These are phyloP conservation scores for Amphibolis antarctica DNA, from an alignment of 106 monocot species.

Conservation along the genomic window DNA sequence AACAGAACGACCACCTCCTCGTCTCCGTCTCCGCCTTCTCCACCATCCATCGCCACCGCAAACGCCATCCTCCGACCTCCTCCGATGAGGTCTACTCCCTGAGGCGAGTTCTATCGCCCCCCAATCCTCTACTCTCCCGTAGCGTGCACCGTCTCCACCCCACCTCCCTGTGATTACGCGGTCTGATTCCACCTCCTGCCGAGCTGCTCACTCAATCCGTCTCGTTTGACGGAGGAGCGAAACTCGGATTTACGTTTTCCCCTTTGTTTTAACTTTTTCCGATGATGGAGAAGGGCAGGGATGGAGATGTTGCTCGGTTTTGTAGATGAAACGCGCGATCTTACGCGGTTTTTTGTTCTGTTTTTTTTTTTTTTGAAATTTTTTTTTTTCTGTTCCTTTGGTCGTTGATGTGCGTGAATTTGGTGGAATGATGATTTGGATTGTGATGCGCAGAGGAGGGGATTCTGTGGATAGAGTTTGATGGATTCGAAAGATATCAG, in stretches of 20 bases:
- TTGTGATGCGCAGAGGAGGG: neutral
- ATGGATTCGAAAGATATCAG: constrained; percentile 50
- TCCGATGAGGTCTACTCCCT: neutral
- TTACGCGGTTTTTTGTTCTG: neutral
- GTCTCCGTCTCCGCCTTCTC: neutral
- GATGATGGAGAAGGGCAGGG: neutral
- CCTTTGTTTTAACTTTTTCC: neutral
- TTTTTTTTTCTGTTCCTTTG: no score
- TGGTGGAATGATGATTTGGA: neutral
- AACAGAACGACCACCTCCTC: neutral
- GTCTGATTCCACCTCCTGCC: neutral
- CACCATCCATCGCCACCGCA: neutral
- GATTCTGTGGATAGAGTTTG: neutral
- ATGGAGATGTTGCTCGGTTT: neutral
- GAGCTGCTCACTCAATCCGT: neutral
- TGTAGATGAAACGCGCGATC: neutral
- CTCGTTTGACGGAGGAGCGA: neutral
- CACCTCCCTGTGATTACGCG: neutral
- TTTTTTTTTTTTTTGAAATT: neutral
- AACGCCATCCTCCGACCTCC: neutral
- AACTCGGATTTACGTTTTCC: neutral
- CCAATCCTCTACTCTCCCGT: neutral
- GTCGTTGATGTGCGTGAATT: neutral
- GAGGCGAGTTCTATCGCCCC: neutral
- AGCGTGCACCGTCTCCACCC: neutral